Conservation (phyloP, 768 basidiomycete genomes). For the Suillus ampliporus region DNA sequence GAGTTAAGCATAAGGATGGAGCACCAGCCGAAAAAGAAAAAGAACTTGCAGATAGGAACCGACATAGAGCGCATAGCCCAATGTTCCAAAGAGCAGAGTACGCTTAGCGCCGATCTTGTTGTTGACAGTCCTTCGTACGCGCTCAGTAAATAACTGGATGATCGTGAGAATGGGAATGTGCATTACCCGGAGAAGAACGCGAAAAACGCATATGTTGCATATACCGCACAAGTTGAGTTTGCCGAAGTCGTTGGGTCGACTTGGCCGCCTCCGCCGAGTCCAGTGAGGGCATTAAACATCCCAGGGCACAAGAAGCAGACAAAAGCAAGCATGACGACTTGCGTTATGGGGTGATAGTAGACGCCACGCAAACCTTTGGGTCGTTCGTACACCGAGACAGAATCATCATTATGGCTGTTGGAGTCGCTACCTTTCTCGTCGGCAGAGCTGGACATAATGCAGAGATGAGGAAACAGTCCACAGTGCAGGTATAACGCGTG, state of each 20-base stretch:
- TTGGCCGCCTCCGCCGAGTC: constrained; percentile 80
- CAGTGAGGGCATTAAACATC: constrained; percentile 78
- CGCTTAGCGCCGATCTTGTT: constrained; percentile 75
- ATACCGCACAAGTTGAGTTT: constrained; percentile 72
- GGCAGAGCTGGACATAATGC: neutral
- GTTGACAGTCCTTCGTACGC: constrained; percentile 63
- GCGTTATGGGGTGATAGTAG: constrained; percentile 62
- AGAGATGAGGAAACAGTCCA: neutral
- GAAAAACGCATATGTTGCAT: constrained; percentile 59
- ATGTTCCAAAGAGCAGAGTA: constrained; percentile 73
- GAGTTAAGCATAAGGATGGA: constrained; percentile 4
- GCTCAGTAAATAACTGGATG: constrained; percentile 8
- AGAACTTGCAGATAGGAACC: constrained; percentile 66
- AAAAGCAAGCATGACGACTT: constrained; percentile 68
- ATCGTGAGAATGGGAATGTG: neutral
- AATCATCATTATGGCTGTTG: neutral
- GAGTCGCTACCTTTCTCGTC: constrained; percentile 11
- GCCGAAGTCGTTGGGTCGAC: constrained; percentile 66
- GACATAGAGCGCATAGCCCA: constrained; percentile 77
- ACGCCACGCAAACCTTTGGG: constrained; percentile 57
- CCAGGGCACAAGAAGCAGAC: constrained; percentile 65
- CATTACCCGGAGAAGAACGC: constrained; percentile 72
- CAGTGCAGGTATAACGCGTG: neutral
- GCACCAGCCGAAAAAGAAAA: neutral
- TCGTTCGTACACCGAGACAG: constrained; percentile 38